These are phyloP conservation scores for Lecanosticta acicola DNA, from an alignment of 2,329 filamentous ascomycete species.

Conservation along the genomic window DNA sequence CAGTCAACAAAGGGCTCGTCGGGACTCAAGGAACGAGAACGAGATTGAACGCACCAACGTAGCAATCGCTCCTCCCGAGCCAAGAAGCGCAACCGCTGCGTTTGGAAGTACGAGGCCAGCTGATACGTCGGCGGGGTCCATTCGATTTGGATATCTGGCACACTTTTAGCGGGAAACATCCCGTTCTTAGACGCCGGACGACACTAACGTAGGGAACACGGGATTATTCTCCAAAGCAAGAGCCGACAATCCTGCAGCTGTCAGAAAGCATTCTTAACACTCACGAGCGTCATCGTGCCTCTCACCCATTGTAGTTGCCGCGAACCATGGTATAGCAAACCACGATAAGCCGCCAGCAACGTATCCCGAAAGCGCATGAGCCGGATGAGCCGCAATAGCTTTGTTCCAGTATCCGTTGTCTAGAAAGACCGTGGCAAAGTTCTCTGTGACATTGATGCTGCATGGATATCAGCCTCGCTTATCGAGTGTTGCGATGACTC, in stretches of 20 bases:
- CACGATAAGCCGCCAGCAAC: conserved; percentile 42
- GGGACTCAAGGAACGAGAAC: no score
- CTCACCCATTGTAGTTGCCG: conserved; percentile 41
- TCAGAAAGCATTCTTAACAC: background rate
- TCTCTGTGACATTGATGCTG: conserved; percentile 10
- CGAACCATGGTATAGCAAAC: conserved; percentile 46
- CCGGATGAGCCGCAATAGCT: conserved; percentile 36
- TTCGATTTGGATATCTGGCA: conserved; percentile 64
- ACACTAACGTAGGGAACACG: conserved; percentile 58
- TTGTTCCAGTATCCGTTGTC: conserved; percentile 42
- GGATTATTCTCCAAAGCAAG: conserved; percentile 70
- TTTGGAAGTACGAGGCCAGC: conserved; percentile 78
- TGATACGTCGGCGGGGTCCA: conserved; percentile 65
- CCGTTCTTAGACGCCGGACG: no score
- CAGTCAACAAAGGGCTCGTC: no score
- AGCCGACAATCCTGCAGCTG: conserved; percentile 69
- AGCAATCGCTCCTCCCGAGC: conserved; percentile 69
- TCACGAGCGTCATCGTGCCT: background rate
- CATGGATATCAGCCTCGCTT: no score
- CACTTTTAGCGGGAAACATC: no score
- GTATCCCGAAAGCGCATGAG: conserved; percentile 33
- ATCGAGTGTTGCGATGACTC: conserved; percentile 9
- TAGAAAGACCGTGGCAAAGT: conserved; percentile 20
- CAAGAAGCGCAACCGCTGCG: conserved; percentile 73
- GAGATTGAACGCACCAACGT: conserved; percentile 56